A percentile compares a stretch with the other conserved stretches of the same genome.
Evolutionary conservation across 2,329 filamentous ascomycete species (phyloP).

Genomic region (Pezicula rhizophila): DNA sequence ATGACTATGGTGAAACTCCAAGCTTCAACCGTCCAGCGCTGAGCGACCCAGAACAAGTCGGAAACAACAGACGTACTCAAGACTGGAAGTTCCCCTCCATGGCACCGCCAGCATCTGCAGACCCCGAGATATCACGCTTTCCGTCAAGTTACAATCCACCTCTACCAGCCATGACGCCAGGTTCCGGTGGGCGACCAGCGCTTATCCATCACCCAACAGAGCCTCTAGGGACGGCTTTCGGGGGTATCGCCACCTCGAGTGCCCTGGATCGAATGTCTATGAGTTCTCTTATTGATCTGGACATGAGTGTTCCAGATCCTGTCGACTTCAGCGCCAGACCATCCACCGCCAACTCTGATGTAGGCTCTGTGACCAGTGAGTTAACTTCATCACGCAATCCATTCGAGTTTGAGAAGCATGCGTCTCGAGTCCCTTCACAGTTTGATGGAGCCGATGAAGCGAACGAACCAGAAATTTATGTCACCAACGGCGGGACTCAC

Average conservation of each 20-base stretch:
- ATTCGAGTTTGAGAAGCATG: constrained; percentile 58
- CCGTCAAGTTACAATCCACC: constrained; percentile 33
- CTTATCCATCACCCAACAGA: constrained; percentile 47
- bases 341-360: constrained; percentile 25
- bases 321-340: constrained; percentile 17
- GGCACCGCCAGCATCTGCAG: constrained; percentile 45
- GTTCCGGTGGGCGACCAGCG: constrained; percentile 33
- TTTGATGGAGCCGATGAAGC: constrained; percentile 15
- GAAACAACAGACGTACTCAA: constrained; percentile 43
- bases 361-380: constrained; percentile 47
- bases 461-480: constrained; percentile 41
- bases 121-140: constrained; percentile 47
- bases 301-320: constrained; percentile 46
- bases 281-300: constrained; percentile 43
- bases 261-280: constrained; percentile 20
- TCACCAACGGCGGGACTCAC: constrained; percentile 50
- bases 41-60: constrained; percentile 52
- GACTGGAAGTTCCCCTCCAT: constrained; percentile 55
- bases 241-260: constrained; percentile 7
- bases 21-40: constrained; percentile 45
- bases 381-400: constrained; percentile 50
- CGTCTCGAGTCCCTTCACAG: constrained; percentile 44
- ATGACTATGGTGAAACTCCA: constrained; percentile 15
- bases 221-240: constrained; percentile 30
- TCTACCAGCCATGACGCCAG: constrained; percentile 21